Base-by-base conservation (phyloP, 805 yeast species). In the Myxozyma lipomycoides region DNA sequence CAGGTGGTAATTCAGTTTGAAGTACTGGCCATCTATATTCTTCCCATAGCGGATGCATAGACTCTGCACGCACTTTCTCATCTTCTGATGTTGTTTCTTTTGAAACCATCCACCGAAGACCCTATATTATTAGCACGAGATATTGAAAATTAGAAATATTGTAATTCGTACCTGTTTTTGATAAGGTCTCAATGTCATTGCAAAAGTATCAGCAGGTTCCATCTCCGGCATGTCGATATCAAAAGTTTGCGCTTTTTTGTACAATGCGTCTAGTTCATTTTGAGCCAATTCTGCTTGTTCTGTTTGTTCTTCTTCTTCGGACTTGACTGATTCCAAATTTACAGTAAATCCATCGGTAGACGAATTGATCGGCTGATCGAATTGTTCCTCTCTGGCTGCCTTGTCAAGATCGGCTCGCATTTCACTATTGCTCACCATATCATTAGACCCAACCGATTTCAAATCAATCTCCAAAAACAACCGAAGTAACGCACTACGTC, bases 41-140 rank as follows among this genome's bases (percentile, higher is more conserved):
- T 48, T 79, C 81, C 97, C 97, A 90, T 24, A 90, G 67, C 0
- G 98, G 98, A 62, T 89, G 86, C 70, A 84, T 76, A 35, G 79
- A 70, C 2, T 79, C 83, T 26, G 74, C 74, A n/a, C 62, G 58
- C 24, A 62, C 69, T 61, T 45, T 73, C 58, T 52, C 70, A 44
- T 58, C 68, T 3, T 52, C 56, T n/a, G n/a, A n/a, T n/a, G n/a
- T n/a, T n/a, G 61, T 55, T 17, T 59, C 64, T 6, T 55, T 62
- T 24, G 49, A 61, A 54, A 49, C 49, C 58, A n/a, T 67, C 75
- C 53, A 76, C 67, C 53, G 43, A 6, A 61, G 49, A 56, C 83
- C 89, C 36, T 78, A 74, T 63, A 88, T 68, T 91, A 83, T 96
- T 96, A 89, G 1, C 90, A 79, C 26, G 88, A 68, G 0, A 95